Evolutionary conservation across 257 asterid genomes (phyloP), one percentile per base, ranked within the genome.

Genomic region (Thymus quinquecostatus): DNA sequence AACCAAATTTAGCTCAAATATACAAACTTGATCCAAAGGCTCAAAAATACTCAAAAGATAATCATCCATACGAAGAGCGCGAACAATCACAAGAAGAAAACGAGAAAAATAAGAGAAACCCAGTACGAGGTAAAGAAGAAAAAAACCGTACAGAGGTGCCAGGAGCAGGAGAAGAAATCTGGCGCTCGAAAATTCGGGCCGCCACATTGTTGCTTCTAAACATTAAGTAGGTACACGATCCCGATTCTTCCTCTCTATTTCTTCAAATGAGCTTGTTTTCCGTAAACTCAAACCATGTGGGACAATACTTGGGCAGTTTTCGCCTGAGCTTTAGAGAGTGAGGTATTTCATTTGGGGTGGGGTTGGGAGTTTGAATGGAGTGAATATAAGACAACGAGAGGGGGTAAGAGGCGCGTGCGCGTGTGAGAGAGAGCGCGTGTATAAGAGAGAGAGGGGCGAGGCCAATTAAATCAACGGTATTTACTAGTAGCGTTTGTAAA

Each of bases 161-260:
- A 73, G 99, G 97, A 83, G 92, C 85, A 72, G 99, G 96, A 68
- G 84, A 78, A 56, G 83, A 82, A 82, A 90, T 89, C 89, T 95
- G 97, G 83, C 99, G 99, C 88, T 90, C 86, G 85, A 95, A 95
- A 74, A 95, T 77, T 84, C 99, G 85, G 83, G 96, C 97, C 79
- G 99, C 83, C 73, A 95, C 93, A 87, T 95, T 95, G 81, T 83
- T 92, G 82, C 91, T 92, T 86, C 83, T 89, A 86, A 85, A 91
- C 99, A 95, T 95, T 53, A 84, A 86, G 74, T 68, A 72, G 49
- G 40, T 59, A 30, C 36, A 41, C 70, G 71, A 69, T 73, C 74
- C 47, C 33, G 21, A 10, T 57, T 34, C 47, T 70, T n/a, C 36
- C 54, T 60, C 36, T 5, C 51, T 4, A 8, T 43, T 12, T 41